A percentile compares a stretch with the other conserved stretches of the same genome.
These are phyloP conservation scores for Colletotrichum neosansevieriae DNA, from an alignment of 2,329 filamentous ascomycete species.

Conservation along the genomic window DNA sequence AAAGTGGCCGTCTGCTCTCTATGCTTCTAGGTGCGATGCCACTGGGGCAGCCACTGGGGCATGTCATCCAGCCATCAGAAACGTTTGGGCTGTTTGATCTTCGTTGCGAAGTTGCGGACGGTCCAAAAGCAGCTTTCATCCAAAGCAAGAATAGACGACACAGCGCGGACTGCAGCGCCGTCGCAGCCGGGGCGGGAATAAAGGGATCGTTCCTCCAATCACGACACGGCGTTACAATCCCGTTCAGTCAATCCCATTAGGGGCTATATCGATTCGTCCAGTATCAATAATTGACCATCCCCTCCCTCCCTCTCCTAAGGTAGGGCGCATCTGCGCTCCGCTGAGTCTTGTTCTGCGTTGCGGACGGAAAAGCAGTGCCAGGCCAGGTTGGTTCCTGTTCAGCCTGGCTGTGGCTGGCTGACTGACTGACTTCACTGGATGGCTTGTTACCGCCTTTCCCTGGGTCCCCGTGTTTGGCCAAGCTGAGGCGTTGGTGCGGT, in stretches of 20 bases:
- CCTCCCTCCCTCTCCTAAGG: too few relatives aligned
- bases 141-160: slow-evolving; percentile 38
- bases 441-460: background rate
- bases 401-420: too few relatives aligned
- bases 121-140: slow-evolving; percentile 23
- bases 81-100: slow-evolving; percentile 39
- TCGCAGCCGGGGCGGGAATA: slow-evolving; percentile 19
- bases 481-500: slow-evolving; percentile 36
- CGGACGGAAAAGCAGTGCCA: too few relatives aligned
- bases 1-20: background rate
- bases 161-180: slow-evolving; percentile 1
- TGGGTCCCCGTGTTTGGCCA: slow-evolving; percentile 13
- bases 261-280: background rate
- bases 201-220: slow-evolving; percentile 22
- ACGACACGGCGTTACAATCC: background rate
- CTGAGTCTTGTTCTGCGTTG: background rate
- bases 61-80: slow-evolving; percentile 34
- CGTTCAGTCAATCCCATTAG: background rate
- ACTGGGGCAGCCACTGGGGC: slow-evolving; percentile 13
- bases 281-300: background rate
- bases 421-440: background rate
- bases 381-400: too few relatives aligned
- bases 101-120: slow-evolving; percentile 33
- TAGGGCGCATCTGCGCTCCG: background rate
- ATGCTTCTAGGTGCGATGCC: background rate